phyloP scores from a whole-genome alignment of 805 yeast genomes.

The Isabelozyma pseudorhagii region DNA sequence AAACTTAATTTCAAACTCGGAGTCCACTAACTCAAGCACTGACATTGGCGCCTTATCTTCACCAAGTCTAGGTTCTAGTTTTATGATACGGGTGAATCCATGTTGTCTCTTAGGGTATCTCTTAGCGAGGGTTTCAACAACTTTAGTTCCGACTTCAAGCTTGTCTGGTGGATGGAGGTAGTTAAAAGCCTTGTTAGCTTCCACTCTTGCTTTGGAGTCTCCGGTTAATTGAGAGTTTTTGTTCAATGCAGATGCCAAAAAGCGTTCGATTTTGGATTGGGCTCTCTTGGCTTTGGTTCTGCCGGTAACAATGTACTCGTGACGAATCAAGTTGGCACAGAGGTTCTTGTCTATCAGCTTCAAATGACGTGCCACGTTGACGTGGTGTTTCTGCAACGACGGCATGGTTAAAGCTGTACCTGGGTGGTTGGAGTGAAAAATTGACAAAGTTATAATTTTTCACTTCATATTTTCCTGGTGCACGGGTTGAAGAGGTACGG shows the following conservation, averaged over 20 bases:
- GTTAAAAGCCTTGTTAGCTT: conserved; percentile 14
- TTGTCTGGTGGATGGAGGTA: conserved; percentile 50
- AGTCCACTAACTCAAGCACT: conserved; percentile 80
- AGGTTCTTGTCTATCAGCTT: conserved; percentile 44
- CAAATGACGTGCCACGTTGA: conserved; percentile 40
- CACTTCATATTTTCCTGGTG: not conserved
- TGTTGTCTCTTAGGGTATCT: conserved; percentile 64
- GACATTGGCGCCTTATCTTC: conserved; percentile 87
- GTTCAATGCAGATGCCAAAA: conserved; percentile 29
- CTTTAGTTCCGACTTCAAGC: conserved; percentile 49
- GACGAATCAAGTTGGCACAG: conserved; percentile 41
- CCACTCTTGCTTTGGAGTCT: not conserved
- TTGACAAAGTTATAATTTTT: no score
- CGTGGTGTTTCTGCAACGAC: conserved; percentile 38
- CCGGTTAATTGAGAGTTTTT: conserved; percentile 16
- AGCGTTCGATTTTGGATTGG: conserved; percentile 37
- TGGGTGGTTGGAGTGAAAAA: not conserved
- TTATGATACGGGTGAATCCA: conserved; percentile 84
- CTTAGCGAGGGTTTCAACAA: conserved; percentile 60
- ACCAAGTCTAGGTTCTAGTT: conserved; percentile 80
- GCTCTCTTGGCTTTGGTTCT: conserved; percentile 44
- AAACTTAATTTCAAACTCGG: conserved; percentile 59
- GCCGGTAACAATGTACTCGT: conserved; percentile 42
- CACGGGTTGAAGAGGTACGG: not conserved
- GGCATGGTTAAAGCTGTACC: conserved; percentile 25